Evolutionary conservation across 805 yeast species (phyloP).

Genomic region (Candida dendrica): DNA sequence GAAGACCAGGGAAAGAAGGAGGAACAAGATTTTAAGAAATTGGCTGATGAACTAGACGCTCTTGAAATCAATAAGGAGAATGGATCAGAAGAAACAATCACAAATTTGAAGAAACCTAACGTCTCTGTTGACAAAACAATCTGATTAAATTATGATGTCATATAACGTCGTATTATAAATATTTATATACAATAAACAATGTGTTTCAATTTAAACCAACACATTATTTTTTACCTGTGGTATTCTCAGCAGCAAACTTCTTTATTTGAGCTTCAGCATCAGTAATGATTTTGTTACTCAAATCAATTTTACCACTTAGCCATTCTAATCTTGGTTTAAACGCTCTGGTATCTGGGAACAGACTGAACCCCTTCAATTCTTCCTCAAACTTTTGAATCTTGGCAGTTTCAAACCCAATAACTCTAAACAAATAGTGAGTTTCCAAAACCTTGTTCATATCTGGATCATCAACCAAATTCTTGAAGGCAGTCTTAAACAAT

Average conservation of each 20-base stretch:
- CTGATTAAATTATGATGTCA: too few relatives aligned
- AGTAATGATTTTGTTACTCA: conserved; percentile 45
- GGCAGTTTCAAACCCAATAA: conserved; percentile 51
- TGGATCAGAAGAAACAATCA: conserved; percentile 1
- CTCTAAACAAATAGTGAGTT: conserved; percentile 45
- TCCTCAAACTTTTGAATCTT: conserved; percentile 62
- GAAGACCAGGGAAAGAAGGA: conserved; percentile 10
- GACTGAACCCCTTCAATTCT: conserved; percentile 57
- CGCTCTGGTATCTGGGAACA: conserved; percentile 42
- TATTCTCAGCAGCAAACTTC: conserved; percentile 18
- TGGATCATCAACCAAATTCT: conserved; percentile 50
- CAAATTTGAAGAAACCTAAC: neutral
- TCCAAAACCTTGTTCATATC: conserved; percentile 56
- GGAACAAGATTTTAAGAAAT: conserved; percentile 9
- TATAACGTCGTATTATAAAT: neutral
- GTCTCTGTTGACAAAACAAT: neutral
- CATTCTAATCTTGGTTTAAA: conserved; percentile 60
- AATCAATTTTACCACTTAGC: conserved; percentile 58
- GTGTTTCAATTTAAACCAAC: neutral
- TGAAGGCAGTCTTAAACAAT: conserved; percentile 72
- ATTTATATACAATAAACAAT: neutral
- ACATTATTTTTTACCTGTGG: too few relatives aligned
- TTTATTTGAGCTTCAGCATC: conserved; percentile 39
- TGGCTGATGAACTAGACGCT: conserved; percentile 5
- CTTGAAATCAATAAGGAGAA: conserved; percentile 1